A percentile compares a stretch with the other conserved stretches of the same genome.
These are phyloP conservation scores for Ustanciosporium gigantosporum DNA, from an alignment of 1,284 basidiomycete species.

Conservation along the genomic window DNA sequence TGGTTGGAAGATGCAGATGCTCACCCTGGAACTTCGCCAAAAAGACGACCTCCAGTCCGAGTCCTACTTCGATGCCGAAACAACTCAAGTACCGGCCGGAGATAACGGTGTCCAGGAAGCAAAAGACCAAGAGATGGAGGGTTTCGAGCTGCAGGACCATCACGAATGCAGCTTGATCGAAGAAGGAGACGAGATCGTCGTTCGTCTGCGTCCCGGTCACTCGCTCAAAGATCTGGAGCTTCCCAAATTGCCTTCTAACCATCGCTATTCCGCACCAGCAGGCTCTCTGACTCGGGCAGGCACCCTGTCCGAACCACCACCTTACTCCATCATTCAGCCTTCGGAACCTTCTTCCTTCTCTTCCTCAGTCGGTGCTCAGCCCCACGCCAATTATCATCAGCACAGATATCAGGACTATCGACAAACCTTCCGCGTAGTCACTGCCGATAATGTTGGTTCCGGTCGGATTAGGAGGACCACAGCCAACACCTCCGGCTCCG, in stretches of 20 bases:
- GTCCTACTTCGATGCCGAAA: background rate
- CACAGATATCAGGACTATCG: conserved; percentile 50
- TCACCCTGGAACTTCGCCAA: conserved; percentile 56
- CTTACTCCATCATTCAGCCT: conserved; percentile 44
- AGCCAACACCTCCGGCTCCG: conserved; percentile 3
- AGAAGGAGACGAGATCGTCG: conserved; percentile 54
- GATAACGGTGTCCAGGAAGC: background rate
- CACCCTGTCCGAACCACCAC: conserved; percentile 42
- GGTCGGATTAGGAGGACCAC: conserved; percentile 24
- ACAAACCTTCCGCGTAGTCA: conserved; percentile 49
- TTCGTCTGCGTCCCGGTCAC: conserved; percentile 37
- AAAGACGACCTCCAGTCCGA: conserved; percentile 37
- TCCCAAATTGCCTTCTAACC: conserved; percentile 35
- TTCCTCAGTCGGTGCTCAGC: conserved; percentile 55
- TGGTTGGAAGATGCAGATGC: conserved; percentile 56
- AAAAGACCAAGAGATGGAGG: conserved; percentile 12
- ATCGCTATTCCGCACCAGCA: conserved; percentile 46
- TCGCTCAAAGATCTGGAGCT: conserved; percentile 46
- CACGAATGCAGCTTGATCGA: conserved; percentile 59
- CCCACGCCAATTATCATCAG: conserved; percentile 55
- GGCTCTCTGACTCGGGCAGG: conserved; percentile 38
- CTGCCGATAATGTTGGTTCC: conserved; percentile 32
- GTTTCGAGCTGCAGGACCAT: conserved; percentile 53
- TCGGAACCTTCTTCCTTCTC: conserved; percentile 58
- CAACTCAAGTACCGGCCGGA: background rate